Percentiles rank a stretch among this genome's conserved stretches.
Evolutionary conservation across 257 asterid genomes (phyloP).

Genomic region (Parsonsia alboflavescens): DNA sequence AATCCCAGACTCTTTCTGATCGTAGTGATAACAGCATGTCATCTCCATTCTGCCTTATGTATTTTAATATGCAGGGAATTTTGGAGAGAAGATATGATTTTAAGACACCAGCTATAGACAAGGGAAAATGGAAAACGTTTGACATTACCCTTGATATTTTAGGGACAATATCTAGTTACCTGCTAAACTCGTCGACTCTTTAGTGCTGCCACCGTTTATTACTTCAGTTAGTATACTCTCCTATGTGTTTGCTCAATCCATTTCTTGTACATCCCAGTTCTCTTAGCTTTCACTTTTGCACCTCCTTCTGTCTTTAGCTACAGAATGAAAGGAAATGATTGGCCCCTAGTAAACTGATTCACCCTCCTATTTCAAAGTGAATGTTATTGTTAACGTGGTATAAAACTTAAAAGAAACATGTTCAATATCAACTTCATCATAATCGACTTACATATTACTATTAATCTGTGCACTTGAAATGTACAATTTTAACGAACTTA

Average conservation of each 20-base stretch:
- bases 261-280: too few relatives aligned
- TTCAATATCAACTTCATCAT: background rate
- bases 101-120: background rate
- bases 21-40: background rate
- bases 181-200: constrained; percentile 45
- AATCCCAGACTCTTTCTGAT: background rate
- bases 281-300: too few relatives aligned
- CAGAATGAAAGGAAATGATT: constrained; percentile 8
- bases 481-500: too few relatives aligned
- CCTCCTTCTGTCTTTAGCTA: constrained; percentile 90
- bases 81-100: background rate
- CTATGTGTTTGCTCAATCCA: too few relatives aligned
- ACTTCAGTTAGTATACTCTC: constrained; percentile 58
- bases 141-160: background rate
- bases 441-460: too few relatives aligned
- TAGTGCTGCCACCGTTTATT: constrained; percentile 33
- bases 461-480: too few relatives aligned
- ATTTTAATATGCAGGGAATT: background rate
- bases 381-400: background rate
- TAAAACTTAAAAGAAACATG: background rate
- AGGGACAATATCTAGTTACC: constrained; percentile 41
- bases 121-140: too few relatives aligned
- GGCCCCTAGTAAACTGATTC: constrained; percentile 3
- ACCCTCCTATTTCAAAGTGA: background rate
- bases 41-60: background rate